These are phyloP conservation scores for Globisporangium okanoganense DNA, from an alignment of 352 stramenopile genomes.

Conservation along the genomic window DNA sequence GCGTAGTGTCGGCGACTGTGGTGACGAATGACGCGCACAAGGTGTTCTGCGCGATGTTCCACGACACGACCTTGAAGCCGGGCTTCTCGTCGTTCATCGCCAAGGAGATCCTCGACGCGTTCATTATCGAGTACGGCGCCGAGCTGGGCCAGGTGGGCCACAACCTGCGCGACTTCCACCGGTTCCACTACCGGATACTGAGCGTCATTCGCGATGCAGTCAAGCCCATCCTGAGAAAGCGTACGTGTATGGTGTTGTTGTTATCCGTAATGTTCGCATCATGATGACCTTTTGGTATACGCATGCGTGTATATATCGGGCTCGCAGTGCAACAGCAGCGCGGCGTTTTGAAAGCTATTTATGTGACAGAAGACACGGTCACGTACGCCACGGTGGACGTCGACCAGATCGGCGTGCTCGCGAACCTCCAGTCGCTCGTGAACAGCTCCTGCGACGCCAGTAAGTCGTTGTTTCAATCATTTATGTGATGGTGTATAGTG, in stretches of 20 bases:
- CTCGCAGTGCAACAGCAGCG: conserved; percentile 79
- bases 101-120: conserved; percentile 82
- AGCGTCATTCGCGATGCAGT: conserved; percentile 80
- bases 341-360: conserved; percentile 85
- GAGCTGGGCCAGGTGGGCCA: conserved; percentile 81
- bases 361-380: conserved; percentile 84
- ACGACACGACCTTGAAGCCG: conserved; percentile 76
- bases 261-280: background rate
- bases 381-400: conserved; percentile 83
- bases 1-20: conserved; percentile 82
- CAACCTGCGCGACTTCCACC: conserved; percentile 90
- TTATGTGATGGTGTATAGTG: background rate
- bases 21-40: conserved; percentile 87
- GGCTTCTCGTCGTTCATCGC: conserved; percentile 86
- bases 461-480: conserved; percentile 22
- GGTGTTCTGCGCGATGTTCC: conserved; percentile 91
- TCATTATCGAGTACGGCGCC: conserved; percentile 72
- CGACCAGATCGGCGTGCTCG: conserved; percentile 88
- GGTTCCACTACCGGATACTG: conserved; percentile 86
- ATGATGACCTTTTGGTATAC: background rate
- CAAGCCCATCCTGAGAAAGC: conserved; percentile 80
- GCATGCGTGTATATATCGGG: background rate
- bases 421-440: conserved; percentile 87
- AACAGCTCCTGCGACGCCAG: conserved; percentile 85
- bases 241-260: conserved; percentile 27